Evolutionary conservation across 2,329 filamentous ascomycete species (phyloP).

Genomic region (Monilinia fructigena): DNA sequence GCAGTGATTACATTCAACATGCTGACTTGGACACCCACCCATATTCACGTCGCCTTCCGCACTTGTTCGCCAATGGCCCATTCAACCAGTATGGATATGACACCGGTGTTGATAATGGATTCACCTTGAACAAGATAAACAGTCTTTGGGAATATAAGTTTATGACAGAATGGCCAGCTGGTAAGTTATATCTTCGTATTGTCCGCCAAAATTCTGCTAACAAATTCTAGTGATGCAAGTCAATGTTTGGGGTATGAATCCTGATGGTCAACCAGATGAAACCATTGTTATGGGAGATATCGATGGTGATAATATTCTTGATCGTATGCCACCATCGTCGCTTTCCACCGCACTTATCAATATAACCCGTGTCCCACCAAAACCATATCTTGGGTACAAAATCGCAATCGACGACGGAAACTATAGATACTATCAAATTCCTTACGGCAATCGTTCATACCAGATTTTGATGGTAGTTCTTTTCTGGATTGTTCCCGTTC

Average conservation of each 20-base stretch:
- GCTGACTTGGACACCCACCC: conserved; percentile 49
- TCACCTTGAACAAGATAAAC: conserved; percentile 50
- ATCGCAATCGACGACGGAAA: conserved; percentile 56
- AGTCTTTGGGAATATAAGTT: conserved; percentile 57
- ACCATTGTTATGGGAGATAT: conserved; percentile 60
- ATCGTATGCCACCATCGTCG: conserved; percentile 60
- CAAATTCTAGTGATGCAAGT: conserved; percentile 47
- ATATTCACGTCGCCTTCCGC: conserved; percentile 55
- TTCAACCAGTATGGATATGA: conserved; percentile 66
- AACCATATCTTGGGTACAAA: conserved; percentile 55
- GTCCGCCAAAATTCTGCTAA: not conserved
- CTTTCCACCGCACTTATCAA: conserved; percentile 57
- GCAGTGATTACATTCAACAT: conserved; percentile 59
- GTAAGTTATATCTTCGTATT: conserved; percentile 28
- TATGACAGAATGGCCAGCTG: conserved; percentile 62
- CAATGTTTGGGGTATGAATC: conserved; percentile 67
- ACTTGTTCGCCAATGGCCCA: conserved; percentile 60
- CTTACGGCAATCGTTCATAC: conserved; percentile 51
- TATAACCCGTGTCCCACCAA: conserved; percentile 54
- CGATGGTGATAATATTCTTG: conserved; percentile 58
- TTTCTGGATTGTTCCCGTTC: conserved; percentile 52
- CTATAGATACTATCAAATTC: conserved; percentile 51
- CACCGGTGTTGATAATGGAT: conserved; percentile 53
- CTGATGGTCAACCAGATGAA: conserved; percentile 60
- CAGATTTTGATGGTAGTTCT: conserved; percentile 57